Evolutionary conservation across 2,329 filamentous ascomycete genomes (phyloP).

Genomic region (Aspergillus amoenus): DNA sequence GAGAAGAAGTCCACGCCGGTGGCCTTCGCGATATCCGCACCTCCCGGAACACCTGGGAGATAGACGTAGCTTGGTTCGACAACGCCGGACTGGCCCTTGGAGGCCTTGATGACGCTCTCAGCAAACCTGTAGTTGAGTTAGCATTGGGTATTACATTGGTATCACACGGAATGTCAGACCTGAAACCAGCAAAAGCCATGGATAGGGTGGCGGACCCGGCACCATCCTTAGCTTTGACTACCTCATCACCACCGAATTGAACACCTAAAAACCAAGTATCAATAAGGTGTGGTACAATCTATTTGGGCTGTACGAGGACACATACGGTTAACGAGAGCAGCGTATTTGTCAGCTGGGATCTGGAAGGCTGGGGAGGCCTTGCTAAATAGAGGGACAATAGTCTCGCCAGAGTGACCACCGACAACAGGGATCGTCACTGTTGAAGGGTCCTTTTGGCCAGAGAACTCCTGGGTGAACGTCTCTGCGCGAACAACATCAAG

Average conservation of each 20-base stretch:
- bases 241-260: slow-evolving; percentile 97
- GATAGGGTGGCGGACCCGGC: slow-evolving; percentile 87
- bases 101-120: slow-evolving; percentile 87
- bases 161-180: slow-evolving; percentile 53
- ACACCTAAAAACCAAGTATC: slow-evolving; percentile 53
- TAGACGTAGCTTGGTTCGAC: slow-evolving; percentile 96
- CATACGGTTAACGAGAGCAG: slow-evolving; percentile 80
- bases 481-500: slow-evolving; percentile 97
- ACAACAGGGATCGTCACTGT: slow-evolving; percentile 87
- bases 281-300: neutral
- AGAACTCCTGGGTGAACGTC: slow-evolving; percentile 88
- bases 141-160: slow-evolving; percentile 7
- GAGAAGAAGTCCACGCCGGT: slow-evolving; percentile 93
- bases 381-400: slow-evolving; percentile 97
- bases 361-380: slow-evolving; percentile 75
- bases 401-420: slow-evolving; percentile 96
- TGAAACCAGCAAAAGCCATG: slow-evolving; percentile 94
- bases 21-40: slow-evolving; percentile 79
- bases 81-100: slow-evolving; percentile 86
- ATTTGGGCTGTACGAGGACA: slow-evolving; percentile 11
- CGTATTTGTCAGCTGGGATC: slow-evolving; percentile 87
- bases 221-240: slow-evolving; percentile 92
- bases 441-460: slow-evolving; percentile 76
- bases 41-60: slow-evolving; percentile 83
- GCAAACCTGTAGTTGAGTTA: slow-evolving; percentile 65